A percentile compares a stretch with the other conserved stretches of the same genome.
Evolutionary conservation across 305 asterid species (phyloP).

Genomic region (Plantago coronopus): DNA sequence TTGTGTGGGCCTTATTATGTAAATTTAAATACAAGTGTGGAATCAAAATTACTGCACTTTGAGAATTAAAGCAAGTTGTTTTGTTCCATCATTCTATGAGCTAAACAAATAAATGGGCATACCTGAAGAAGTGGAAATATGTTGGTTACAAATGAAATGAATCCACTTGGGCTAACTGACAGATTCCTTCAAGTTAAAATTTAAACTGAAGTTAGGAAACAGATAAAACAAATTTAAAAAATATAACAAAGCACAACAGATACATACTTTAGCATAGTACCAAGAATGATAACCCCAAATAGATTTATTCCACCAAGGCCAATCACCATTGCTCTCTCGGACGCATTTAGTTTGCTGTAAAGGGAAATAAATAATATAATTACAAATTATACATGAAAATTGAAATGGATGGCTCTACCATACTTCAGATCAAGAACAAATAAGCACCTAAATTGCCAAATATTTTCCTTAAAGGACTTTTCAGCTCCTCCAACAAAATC

Average conservation of each 20-base stretch:
- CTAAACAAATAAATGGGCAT: constrained; percentile 22
- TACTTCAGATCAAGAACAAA: constrained; percentile 9
- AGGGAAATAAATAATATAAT: constrained; percentile 12
- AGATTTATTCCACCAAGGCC: constrained; percentile 96
- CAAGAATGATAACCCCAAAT: constrained; percentile 79
- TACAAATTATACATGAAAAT: constrained; percentile 4
- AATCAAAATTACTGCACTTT: background rate
- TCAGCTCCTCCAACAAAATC: constrained; percentile 66
- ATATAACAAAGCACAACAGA: constrained; percentile 24
- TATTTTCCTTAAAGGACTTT: constrained; percentile 70
- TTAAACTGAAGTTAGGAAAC: constrained; percentile 29
- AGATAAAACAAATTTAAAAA: constrained; percentile 4
- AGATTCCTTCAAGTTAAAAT: constrained; percentile 59
- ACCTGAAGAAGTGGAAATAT: constrained; percentile 95
- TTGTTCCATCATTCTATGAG: constrained; percentile 1
- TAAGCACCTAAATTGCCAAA: constrained; percentile 78
- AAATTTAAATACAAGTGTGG: background rate
- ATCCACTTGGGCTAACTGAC: constrained; percentile 54
- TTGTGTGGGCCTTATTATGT: background rate
- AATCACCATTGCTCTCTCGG: constrained; percentile 88
- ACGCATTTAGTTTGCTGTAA: constrained; percentile 72
- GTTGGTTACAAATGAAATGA: constrained; percentile 73
- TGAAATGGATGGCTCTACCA: constrained; percentile 16
- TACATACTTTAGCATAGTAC: constrained; percentile 88
- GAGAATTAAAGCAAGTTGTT: constrained; percentile 4